Conservation (phyloP, 805 yeast species). For the Starmerella vaccinii region DNA sequence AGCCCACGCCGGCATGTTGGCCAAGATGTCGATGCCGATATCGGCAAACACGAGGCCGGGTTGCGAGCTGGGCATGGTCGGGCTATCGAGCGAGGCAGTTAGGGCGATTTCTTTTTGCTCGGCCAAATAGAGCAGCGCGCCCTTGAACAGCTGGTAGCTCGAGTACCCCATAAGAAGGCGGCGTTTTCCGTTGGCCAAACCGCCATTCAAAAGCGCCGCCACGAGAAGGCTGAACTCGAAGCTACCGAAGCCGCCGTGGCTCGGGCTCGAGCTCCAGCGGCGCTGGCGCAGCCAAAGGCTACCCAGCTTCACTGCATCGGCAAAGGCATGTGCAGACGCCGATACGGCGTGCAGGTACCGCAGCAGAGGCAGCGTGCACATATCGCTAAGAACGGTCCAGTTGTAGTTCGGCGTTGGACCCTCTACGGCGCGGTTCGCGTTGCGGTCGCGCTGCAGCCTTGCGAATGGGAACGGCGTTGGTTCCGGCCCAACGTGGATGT, state of each 20-base stretch:
- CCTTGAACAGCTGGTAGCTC: conserved; percentile 86
- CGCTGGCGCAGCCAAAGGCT: conserved; percentile 84
- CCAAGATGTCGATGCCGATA: conserved; percentile 59
- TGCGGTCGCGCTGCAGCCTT: conserved; percentile 68
- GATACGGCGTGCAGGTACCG: conserved; percentile 66
- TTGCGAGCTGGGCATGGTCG: conserved; percentile 3
- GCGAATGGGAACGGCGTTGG: conserved; percentile 56
- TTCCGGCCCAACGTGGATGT: conserved; percentile 65
- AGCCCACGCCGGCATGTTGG: conserved; percentile 66
- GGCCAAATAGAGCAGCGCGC: conserved; percentile 71
- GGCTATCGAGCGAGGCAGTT: conserved; percentile 2
- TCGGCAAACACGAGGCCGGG: conserved; percentile 21
- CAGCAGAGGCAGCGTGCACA: conserved; percentile 58
- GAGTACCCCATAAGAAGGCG: conserved; percentile 80
- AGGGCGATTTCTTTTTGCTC: conserved; percentile 28
- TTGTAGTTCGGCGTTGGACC: conserved; percentile 79
- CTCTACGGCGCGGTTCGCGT: conserved; percentile 49
- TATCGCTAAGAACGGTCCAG: conserved; percentile 61
- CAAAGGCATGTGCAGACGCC: conserved; percentile 48
- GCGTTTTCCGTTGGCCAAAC: conserved; percentile 60
- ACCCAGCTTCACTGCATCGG: conserved; percentile 79
- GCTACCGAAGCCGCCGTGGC: conserved; percentile 70
- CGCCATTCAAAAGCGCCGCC: conserved; percentile 72
- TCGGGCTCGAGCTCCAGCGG: conserved; percentile 56
- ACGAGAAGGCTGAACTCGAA: conserved; percentile 77